Evolutionary conservation across 2,329 filamentous ascomycete genomes (phyloP), one percentile per base, ranked within the genome.

Genomic region (Endoconidiophora laricicola): DNA sequence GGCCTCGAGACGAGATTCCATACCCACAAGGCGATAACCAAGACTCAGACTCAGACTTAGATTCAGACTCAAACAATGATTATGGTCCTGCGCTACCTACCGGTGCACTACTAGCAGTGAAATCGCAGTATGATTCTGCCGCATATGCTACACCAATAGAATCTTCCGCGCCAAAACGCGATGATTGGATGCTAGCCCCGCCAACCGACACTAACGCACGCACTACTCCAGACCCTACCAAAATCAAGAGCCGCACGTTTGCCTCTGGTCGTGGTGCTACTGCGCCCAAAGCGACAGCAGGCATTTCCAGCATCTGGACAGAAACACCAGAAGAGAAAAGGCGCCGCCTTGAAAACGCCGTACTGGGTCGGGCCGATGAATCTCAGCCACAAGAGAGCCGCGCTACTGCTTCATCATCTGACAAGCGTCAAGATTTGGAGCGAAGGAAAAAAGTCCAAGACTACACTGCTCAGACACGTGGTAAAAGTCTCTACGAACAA

Each of bases 271-370:
- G 67, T 10, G 62, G 66, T 2, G 60, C 61, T 3, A 58, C 61
- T 1, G 49, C 57, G 0, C 54, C 58, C 7, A 44, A 47, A 22
- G 33, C 20, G n/a, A 33, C 48, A 6, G 54, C 58, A 7, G 63
- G 61, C 3, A 72, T 86, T 43, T 74, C 76, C 59, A 78, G 77
- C 20, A 78, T 90, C 41, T 96, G 90, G 90, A 88, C 86, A 0
- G 90, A 96, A 63, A 94, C 86, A 6, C 84, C 86, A 0, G 84
- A 90, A 61, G 76, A 95, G 65, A 94, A 93, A 63, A 77, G 84
- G 52, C 80, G 82, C 63, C 74, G 86, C 38, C 66, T 95, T 20
- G 80, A 83, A 57, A 79, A 94, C 61, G 78, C 91, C 48, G 83
- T 94, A 9, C 74, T 95, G 57, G 88, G 88, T 0, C 76, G 88